phyloP scores from a whole-genome alignment of 768 basidiomycete genomes.

The Favolaschia claudopus region DNA sequence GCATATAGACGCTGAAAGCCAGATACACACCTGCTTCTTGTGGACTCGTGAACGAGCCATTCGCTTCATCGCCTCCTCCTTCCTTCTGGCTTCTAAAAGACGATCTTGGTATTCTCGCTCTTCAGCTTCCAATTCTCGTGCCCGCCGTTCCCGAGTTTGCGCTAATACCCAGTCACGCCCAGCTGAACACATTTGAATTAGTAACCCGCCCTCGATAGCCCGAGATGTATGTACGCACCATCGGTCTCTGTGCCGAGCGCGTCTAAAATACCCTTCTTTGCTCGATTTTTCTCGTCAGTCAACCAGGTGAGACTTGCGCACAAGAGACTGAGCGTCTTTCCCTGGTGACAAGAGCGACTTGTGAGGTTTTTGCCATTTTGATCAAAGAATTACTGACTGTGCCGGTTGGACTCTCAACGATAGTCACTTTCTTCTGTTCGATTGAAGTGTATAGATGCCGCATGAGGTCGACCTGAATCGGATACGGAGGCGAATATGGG shows the following conservation, averaged over 20 bases:
- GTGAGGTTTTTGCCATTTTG: not conserved
- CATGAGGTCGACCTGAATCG: conserved; percentile 90
- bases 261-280: conserved; percentile 68
- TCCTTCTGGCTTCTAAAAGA: conserved; percentile 65
- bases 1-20: not conserved
- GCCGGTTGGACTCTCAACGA: conserved; percentile 90
- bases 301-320: conserved; percentile 82
- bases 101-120: conserved; percentile 71
- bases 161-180: conserved; percentile 80
- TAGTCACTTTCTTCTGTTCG: conserved; percentile 76
- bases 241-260: conserved; percentile 40
- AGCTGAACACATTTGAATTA: no score
- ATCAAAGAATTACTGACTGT: conserved; percentile 58
- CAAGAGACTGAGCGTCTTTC: conserved; percentile 85
- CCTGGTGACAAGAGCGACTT: conserved; percentile 49
- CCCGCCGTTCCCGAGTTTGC: conserved; percentile 71
- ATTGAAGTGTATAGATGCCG: conserved; percentile 83
- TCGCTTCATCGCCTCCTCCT: conserved; percentile 63
- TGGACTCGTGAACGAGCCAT: conserved; percentile 62
- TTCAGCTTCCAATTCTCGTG: conserved; percentile 70
- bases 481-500: conserved; percentile 84
- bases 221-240: conserved; percentile 37
- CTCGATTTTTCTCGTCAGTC: conserved; percentile 71
- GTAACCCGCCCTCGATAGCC: no score
- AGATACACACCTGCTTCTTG: conserved; percentile 63